Evolutionary conservation across 1,284 basidiomycete species (phyloP), one percentile per base, ranked within the genome.

Genomic region (Stereum hirsutum): DNA sequence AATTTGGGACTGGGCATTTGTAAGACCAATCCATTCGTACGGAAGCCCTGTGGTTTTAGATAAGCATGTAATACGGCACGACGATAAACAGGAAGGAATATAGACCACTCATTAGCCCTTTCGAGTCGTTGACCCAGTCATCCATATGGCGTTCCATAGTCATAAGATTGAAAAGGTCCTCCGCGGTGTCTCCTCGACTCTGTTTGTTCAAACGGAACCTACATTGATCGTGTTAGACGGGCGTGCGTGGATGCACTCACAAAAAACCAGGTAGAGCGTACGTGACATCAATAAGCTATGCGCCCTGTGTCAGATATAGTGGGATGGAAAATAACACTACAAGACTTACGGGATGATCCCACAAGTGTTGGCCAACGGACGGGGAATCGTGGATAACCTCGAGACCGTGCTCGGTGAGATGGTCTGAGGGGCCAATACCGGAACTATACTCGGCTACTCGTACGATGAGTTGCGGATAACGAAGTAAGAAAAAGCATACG

Each of bases 331-430:
- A n/a, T n/a, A n/a, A n/a, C n/a, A n/a, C n/a, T n/a, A n/a, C n/a
- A n/a, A n/a, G n/a, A n/a, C n/a, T n/a, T n/a, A n/a, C 21, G 11
- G 36, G 36, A 24, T 38, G 36, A 12, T 38, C 36, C 36, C 36
- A 38, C 21, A 38, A 14, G 12, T 38, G 20, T 15, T 4, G 4
- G 4, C 36, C 36, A 14, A 38, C 1, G 24, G 8, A n/a, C 20
- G 36, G 36, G 2, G 24, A 38, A 17, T 38, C 24, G 17, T 11
- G 10, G 21, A 38, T 11, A 14, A 38, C 20, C 3, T 8, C 3
- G 17, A 38, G 12, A 17, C 17, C 24, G 36, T 38, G 24, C 17
- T 38, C 21, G 24, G 20, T 17, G 36, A 38, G 36, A 12, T 38
- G 21, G 3, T 19, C 36, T 8, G 36, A 14, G 21, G 36, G 36